Evolutionary conservation across 2,329 filamentous ascomycete species (phyloP).

Genomic region (Talaromyces verruculosus): DNA sequence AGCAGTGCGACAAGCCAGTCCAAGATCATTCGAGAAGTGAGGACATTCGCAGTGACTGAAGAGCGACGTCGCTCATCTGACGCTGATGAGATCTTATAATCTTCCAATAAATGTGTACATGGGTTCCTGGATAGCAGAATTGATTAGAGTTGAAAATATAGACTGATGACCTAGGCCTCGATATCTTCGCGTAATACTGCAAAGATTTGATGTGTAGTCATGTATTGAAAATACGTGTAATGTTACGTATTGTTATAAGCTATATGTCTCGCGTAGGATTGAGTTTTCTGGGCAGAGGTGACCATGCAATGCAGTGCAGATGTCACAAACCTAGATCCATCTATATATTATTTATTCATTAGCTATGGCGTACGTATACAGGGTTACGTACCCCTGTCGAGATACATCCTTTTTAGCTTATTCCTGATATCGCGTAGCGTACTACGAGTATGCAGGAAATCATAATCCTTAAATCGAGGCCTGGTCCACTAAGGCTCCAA

Average conservation of each 20-base stretch:
- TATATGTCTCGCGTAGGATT: neutral
- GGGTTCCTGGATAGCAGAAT: neutral
- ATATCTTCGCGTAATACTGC: neutral
- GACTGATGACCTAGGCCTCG: neutral
- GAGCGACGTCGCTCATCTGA: constrained; percentile 15
- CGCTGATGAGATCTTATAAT: neutral
- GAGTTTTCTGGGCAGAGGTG: neutral
- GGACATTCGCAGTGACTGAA: constrained; percentile 29
- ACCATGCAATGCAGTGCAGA: neutral
- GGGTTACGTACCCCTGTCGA: no score
- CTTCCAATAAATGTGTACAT: neutral
- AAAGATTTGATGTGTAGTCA: neutral
- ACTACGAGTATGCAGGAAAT: neutral
- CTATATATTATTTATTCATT: neutral
- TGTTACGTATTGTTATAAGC: neutral
- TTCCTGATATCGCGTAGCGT: neutral
- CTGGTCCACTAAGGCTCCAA: neutral
- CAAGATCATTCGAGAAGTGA: constrained; percentile 30
- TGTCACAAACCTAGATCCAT: neutral
- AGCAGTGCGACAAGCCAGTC: constrained; percentile 31
- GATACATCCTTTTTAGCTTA: neutral
- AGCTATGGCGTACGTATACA: no score
- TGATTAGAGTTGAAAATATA: neutral
- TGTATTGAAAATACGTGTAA: neutral
- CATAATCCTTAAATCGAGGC: neutral